A percentile compares a stretch with the other conserved stretches of the same genome.
Evolutionary conservation across 2,329 filamentous ascomycete species (phyloP).

Genomic region (Colletotrichum salicis): DNA sequence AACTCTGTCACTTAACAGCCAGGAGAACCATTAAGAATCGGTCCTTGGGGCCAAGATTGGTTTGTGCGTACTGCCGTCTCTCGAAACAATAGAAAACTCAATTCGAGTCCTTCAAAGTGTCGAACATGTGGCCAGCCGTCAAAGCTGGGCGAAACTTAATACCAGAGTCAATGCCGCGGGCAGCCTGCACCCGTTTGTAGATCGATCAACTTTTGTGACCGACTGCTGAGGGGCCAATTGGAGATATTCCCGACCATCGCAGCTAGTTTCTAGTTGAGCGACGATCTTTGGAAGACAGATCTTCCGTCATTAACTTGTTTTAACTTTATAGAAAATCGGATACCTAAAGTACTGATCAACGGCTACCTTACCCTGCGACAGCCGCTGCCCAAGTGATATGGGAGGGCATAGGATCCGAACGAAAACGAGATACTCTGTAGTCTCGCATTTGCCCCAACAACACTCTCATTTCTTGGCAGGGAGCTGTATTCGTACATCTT

Average conservation of each 20-base stretch:
- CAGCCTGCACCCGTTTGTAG: no score
- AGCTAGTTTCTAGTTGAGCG: not conserved
- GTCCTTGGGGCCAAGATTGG: not conserved
- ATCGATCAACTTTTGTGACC: not conserved
- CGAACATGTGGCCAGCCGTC: not conserved
- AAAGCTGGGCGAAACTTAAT: not conserved
- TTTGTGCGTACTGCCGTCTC: not conserved
- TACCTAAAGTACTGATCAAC: no score
- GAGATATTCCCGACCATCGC: not conserved
- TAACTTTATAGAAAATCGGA: not conserved
- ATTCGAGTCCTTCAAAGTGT: not conserved
- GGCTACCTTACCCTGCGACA: no score
- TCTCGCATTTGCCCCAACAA: not conserved
- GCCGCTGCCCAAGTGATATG: not conserved
- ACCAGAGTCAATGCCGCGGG: not conserved
- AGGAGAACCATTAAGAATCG: not conserved
- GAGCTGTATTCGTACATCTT: not conserved
- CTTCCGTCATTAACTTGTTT: not conserved
- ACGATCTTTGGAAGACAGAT: no score
- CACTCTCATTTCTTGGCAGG: not conserved
- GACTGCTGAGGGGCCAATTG: not conserved
- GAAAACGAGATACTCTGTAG: not conserved
- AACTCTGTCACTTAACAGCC: constrained; percentile 21
- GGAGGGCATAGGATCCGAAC: not conserved
- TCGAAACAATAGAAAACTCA: constrained; percentile 10